phyloP scores from a whole-genome alignment of 495 filamentous ascomycete genomes.

The Choiromyces venosus region DNA sequence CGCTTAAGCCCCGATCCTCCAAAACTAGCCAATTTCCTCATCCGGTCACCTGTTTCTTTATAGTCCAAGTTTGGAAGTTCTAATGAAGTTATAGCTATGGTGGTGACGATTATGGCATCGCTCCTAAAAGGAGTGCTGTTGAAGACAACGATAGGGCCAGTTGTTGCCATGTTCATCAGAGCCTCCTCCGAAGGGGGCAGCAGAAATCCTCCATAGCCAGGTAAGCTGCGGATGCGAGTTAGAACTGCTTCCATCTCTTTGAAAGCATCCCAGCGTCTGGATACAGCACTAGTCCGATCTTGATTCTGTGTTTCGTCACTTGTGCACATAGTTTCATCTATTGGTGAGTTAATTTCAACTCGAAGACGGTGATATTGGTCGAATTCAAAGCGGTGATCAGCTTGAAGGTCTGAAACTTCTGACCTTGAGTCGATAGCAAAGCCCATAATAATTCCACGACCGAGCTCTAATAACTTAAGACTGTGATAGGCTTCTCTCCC shows the following conservation, averaged over 20 bases:
- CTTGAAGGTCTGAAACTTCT: slow-evolving; percentile 16
- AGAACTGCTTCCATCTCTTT: neutral
- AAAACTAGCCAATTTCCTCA: slow-evolving; percentile 2
- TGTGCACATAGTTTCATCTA: neutral
- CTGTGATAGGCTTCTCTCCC: slow-evolving; percentile 3
- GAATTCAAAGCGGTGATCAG: neutral
- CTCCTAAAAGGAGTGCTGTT: slow-evolving; percentile 10
- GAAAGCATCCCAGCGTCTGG: neutral
- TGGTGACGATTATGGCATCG: slow-evolving; percentile 25
- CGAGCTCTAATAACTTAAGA: too few species aligned
- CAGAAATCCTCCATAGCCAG: slow-evolving; percentile 7
- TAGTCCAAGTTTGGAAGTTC: neutral
- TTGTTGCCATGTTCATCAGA: slow-evolving; percentile 15
- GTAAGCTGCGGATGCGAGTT: slow-evolving; percentile 2
- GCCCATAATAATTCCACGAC: too few species aligned
- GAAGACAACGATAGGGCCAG: slow-evolving; percentile 19
- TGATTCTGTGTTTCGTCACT: too few species aligned
- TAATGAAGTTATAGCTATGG: too few species aligned
- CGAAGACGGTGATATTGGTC: slow-evolving; percentile 1
- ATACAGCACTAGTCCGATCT: neutral
- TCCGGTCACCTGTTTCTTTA: slow-evolving; percentile 5
- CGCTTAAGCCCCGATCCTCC: neutral
- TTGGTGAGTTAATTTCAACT: neutral
- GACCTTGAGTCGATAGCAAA: slow-evolving; percentile 15
- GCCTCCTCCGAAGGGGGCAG: slow-evolving; percentile 5